phyloP scores from a whole-genome alignment of 345 rosid genomes.

The Acer saccharum region DNA sequence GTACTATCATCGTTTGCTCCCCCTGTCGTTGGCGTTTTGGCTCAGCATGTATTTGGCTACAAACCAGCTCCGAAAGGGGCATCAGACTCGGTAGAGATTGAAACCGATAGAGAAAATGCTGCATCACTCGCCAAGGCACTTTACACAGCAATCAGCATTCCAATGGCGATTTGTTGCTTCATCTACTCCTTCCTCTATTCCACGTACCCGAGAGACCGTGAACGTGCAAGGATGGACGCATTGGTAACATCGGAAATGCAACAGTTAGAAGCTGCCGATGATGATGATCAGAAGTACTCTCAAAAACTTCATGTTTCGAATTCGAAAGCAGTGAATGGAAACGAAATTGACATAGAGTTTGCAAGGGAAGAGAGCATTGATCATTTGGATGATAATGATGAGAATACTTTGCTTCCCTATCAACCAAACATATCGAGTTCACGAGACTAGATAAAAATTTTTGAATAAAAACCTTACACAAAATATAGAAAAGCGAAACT shows the following conservation, averaged over 20 bases:
- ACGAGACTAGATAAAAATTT: neutral
- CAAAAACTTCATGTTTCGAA: neutral
- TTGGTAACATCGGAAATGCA: conserved; percentile 72
- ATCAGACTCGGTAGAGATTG: conserved; percentile 38
- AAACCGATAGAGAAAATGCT: conserved; percentile 69
- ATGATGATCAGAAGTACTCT: conserved; percentile 13
- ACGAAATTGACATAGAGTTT: conserved; percentile 25
- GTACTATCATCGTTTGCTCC: conserved; percentile 83
- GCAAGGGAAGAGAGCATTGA: conserved; percentile 24
- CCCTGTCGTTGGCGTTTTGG: conserved; percentile 73
- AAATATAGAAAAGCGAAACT: neutral
- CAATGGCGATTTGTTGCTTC: conserved; percentile 72
- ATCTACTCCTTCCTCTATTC: conserved; percentile 78
- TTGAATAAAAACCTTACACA: neutral
- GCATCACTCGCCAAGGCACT: conserved; percentile 77
- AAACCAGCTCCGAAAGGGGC: conserved; percentile 60
- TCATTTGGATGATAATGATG: conserved; percentile 38
- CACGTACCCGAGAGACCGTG: conserved; percentile 79
- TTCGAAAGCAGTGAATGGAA: conserved; percentile 16
- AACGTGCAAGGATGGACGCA: conserved; percentile 75
- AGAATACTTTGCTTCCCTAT: conserved; percentile 29
- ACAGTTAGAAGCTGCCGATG: conserved; percentile 23
- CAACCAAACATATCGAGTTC: neutral
- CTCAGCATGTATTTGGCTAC: conserved; percentile 81
- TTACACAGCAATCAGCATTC: conserved; percentile 71